Evolutionary conservation across 495 filamentous ascomycete genomes (phyloP), one percentile per base, ranked within the genome.

Genomic region (Zalerion maritima): DNA sequence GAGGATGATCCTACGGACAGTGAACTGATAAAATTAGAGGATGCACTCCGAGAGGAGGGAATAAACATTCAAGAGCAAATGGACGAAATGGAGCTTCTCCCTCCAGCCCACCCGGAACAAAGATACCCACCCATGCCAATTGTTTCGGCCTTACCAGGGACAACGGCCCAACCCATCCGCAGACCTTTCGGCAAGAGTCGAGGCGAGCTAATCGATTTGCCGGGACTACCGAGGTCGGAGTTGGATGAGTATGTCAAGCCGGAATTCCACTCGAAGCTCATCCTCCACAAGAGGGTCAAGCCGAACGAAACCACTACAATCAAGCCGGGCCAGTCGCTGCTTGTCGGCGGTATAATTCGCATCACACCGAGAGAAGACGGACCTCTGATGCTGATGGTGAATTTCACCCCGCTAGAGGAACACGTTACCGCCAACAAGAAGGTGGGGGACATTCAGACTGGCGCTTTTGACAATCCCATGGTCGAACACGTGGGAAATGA

Each of bases 151-250:
- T 58, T 97, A 13, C 83, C 89, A 1, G 89, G 89, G 1, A 99
- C 89, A 0, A 99, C 89, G 0, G 89, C 84, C 2, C 86, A 83
- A 0, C 89, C 89, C 0, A 94, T 99, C 40, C 73, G 89, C 12
- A 64, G 93, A 26, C 76, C 81, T 5, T 96, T 87, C 43, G 84
- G 84, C 24, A 71, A 69, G 34, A 76, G 78, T 6, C 75, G 70
- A 39, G 86, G 89, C 28, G 89, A 99, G 44, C 55, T 99, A n/a
- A 81, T 99, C 42, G 89, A 92, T 45, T 68, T 99, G 8, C 89
- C 89, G 0, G 89, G 89, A 6, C 58, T 99, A 9, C 64, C 77
- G 12, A 74, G 91, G 13, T 70, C 66, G 15, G 67, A 71, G 8
- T 61, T 99, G 3, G 69, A 77, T 18, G 43, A 65, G 5, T 71